Base-by-base conservation (phyloP, 179 eudicot species). In the Silene vulgaris region DNA sequence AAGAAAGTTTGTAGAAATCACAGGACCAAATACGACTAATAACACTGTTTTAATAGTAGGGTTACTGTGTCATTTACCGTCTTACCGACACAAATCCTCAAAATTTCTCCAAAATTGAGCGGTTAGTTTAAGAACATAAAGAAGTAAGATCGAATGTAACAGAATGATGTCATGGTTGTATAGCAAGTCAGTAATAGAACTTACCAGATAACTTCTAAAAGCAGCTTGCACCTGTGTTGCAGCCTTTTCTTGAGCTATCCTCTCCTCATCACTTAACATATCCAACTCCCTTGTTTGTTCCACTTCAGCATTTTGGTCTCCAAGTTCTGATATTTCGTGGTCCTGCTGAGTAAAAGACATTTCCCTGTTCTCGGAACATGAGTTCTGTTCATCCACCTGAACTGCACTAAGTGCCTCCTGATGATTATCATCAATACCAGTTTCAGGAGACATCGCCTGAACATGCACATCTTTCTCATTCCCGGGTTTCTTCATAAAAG, bases 121-220 rank as follows among this genome's bases (percentile, higher is more conserved):
- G 37, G 20, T 13, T 65, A 65, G 37, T 14, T 28, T 13, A 29
- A 14, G 8, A 67, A 16, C 48, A 17, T 37, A 1, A 5, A 32
- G 1, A 67, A 67, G 50, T 13, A 5, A 29, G 35, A 14, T 29
- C 20, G 43, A 65, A 48, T 43, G 40, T 61, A 2, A 12, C 14
- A 26, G 1, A 61, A 69, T 26, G 11, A 20, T 17, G 37, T 23
- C 52, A 77, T 35, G 40, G 40, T 20, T 61, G 8, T 43, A 66
- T 11, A 37, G 8, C 43, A 37, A 13, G 56, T 2, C 28, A 61
- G 21, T 54, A 8, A 69, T 67, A 52, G 37, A 76, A 9, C 74
- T 83, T 93, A 94, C 98, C 97, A 95, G 82, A 85, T 89, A 95
- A 54, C 99, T 97, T 86, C 97, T 86, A 84, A 95, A 95, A 78